A percentile compares a stretch with the other conserved stretches of the same genome.
phyloP scores from a whole-genome alignment of 768 basidiomycete genomes.

The Sutorius australiensis region DNA sequence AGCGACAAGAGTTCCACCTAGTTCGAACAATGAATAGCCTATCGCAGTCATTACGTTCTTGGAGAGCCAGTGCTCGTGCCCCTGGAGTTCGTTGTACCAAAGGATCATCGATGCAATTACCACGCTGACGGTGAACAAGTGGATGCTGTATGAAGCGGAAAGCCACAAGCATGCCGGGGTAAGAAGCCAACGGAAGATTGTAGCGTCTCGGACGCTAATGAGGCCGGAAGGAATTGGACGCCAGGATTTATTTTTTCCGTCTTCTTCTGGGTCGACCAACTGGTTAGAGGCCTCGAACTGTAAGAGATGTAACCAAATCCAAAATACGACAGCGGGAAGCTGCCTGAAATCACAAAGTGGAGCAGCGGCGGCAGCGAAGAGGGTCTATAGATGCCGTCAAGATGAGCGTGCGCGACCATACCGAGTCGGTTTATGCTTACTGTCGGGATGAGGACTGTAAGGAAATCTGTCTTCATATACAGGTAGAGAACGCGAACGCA shows the following conservation, averaged over 20 bases:
- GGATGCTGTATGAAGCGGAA: constrained; percentile 34
- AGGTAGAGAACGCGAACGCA: constrained; percentile 18
- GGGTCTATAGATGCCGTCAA: constrained; percentile 23
- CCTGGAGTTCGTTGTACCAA: constrained; percentile 38
- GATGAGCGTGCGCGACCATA: not conserved
- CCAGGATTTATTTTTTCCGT: constrained; percentile 41
- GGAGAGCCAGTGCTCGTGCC: constrained; percentile 30
- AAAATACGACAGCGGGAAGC: constrained; percentile 33
- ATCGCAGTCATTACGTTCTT: constrained; percentile 35
- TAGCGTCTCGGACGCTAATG: constrained; percentile 36
- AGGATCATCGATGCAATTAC: constrained; percentile 24
- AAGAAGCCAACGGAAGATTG: constrained; percentile 35
- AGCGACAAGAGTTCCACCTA: constrained; percentile 36
- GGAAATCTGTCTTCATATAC: constrained; percentile 25
- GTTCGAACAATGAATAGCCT: constrained; percentile 38
- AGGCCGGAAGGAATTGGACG: constrained; percentile 45
- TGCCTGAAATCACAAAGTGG: constrained; percentile 24
- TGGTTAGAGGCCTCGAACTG: constrained; percentile 46
- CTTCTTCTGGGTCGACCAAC: constrained; percentile 38
- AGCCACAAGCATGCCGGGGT: constrained; percentile 33
- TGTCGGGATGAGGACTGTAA: constrained; percentile 27
- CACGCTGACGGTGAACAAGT: constrained; percentile 34
- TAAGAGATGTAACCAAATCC: constrained; percentile 47
- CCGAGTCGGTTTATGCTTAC: constrained; percentile 6
- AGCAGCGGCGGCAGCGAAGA: constrained; percentile 34